Evolutionary conservation across 306 rosid genomes (phyloP).

Genomic region (Cucumis cinereus): DNA sequence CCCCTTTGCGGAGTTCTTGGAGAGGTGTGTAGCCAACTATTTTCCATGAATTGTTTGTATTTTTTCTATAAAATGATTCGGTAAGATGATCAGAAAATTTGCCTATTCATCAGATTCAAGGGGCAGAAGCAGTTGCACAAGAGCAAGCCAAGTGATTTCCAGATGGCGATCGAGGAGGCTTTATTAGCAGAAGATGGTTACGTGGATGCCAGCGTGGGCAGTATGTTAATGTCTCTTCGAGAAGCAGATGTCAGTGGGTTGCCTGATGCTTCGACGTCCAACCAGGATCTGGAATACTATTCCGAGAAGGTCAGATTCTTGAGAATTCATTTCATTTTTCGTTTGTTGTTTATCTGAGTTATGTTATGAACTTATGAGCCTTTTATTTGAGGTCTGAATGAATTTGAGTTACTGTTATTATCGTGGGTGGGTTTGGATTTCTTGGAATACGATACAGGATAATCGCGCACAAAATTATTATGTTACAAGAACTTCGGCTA

Average conservation of each 20-base stretch:
- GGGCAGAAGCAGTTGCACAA: slow-evolving; percentile 85
- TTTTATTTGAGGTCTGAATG: not conserved
- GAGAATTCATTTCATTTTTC: slow-evolving; percentile 1
- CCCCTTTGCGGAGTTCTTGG: slow-evolving; percentile 64
- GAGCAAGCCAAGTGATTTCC: slow-evolving; percentile 80
- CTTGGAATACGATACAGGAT: not conserved
- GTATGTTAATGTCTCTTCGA: slow-evolving; percentile 18
- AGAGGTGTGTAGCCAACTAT: slow-evolving; percentile 41
- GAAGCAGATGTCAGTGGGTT: slow-evolving; percentile 25
- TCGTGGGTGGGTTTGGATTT: not conserved
- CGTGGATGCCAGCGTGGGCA: slow-evolving; percentile 29
- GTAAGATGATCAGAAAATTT: not conserved
- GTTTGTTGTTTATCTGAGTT: not conserved
- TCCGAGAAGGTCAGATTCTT: slow-evolving; percentile 14
- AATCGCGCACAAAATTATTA: not conserved
- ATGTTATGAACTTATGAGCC: not conserved
- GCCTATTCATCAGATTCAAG: slow-evolving; percentile 47
- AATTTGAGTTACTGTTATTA: not conserved
- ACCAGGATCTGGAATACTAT: slow-evolving; percentile 33
- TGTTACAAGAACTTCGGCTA: not conserved
- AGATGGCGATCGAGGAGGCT: slow-evolving; percentile 94
- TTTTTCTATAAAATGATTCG: not conserved
- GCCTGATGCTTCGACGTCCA: slow-evolving; percentile 27
- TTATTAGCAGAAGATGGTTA: slow-evolving; percentile 61
- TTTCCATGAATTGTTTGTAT: not conserved